Evolutionary conservation across 2,329 filamentous ascomycete species (phyloP), one percentile per base, ranked within the genome.

Genomic region (Aspergillus pseudoterreus): DNA sequence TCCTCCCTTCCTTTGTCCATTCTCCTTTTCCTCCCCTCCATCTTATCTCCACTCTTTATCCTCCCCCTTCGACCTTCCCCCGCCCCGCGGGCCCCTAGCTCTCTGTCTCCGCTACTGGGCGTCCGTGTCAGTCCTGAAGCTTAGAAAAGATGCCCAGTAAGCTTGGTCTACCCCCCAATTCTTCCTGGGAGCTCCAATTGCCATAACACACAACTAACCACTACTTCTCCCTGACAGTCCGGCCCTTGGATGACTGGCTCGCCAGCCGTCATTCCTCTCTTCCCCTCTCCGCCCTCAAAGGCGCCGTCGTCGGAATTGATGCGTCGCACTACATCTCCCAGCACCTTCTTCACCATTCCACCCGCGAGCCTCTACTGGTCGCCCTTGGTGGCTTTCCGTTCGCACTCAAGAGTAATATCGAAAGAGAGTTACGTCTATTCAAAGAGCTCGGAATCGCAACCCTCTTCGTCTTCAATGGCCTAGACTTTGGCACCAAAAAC

Each of bases 381-480:
- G 94, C 94, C 19, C 82, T 97, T 44, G 94, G 92, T 45, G 94
- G 94, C 52, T 81, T 92, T 55, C 94, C 92, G 2, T 84, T 88
- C 54, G 88, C 88, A 48, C 80, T 97, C 65, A 83, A 83, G 70
- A 78, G 76, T 58, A 86, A 87, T 63, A 86, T 99, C 57, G 83
- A 89, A 66, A 80, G 82, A 46, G 89, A 95, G 61, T 77, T 99
- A 27, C 81, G 87, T 54, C 77, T 78, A 52, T 90, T 94, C 78
- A 82, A 83, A 54, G 79, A 81, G 43, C 76, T 85, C 62, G 82
- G 82, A 17, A 86, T 95, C 47, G 83, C 78, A n/a, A 89, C 89
- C 2, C 76, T 95, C 57, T 97, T 99, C 70, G 80, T 99, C 47
- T 99, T 99, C 72, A 89, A 92, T 69, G 94, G 94, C 33, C 82